These are phyloP conservation scores for button mushroom (Agaricus bisporus) DNA, from an alignment of 768 basidiomycete species.

Conservation along the genomic window DNA sequence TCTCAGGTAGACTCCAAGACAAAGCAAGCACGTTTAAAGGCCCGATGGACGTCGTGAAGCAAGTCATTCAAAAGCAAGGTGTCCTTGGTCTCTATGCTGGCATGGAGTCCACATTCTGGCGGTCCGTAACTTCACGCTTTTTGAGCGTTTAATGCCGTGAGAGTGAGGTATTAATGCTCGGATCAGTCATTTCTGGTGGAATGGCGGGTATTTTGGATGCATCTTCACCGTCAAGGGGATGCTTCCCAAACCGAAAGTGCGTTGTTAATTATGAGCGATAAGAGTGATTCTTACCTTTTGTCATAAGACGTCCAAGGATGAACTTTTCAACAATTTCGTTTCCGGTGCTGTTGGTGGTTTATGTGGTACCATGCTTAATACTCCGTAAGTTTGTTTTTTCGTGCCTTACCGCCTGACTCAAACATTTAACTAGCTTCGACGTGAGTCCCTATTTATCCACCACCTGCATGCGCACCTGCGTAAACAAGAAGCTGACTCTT, in stretches of 20 bases:
- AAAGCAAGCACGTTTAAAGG: conserved; percentile 87
- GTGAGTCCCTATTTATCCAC: conserved; percentile 15
- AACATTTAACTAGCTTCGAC: conserved; percentile 23
- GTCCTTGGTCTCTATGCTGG: conserved; percentile 84
- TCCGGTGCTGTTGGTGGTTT: conserved; percentile 90
- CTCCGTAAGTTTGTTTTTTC: conserved; percentile 53
- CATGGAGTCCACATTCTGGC: conserved; percentile 98
- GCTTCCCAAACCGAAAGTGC: conserved; percentile 82
- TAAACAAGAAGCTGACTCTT: conserved; percentile 3
- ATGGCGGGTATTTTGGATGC: conserved; percentile 92
- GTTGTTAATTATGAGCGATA: conserved; percentile 13
- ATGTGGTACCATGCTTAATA: conserved; percentile 86
- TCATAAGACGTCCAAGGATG: conserved; percentile 52
- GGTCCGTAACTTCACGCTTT: conserved; percentile 38
- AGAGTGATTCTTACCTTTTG: neutral
- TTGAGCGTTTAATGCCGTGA: neutral
- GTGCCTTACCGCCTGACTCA: neutral
- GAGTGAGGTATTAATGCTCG: conserved; percentile 5
- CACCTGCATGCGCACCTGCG: neutral
- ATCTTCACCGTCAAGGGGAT: conserved; percentile 81
- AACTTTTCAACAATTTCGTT: conserved; percentile 86
- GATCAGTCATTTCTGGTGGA: conserved; percentile 78
- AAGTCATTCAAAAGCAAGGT: conserved; percentile 74
- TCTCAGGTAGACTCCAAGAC: conserved; percentile 68
- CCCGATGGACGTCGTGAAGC: conserved; percentile 85